Conservation (phyloP, 495 filamentous ascomycete genomes). For the Viridothelium virens region DNA sequence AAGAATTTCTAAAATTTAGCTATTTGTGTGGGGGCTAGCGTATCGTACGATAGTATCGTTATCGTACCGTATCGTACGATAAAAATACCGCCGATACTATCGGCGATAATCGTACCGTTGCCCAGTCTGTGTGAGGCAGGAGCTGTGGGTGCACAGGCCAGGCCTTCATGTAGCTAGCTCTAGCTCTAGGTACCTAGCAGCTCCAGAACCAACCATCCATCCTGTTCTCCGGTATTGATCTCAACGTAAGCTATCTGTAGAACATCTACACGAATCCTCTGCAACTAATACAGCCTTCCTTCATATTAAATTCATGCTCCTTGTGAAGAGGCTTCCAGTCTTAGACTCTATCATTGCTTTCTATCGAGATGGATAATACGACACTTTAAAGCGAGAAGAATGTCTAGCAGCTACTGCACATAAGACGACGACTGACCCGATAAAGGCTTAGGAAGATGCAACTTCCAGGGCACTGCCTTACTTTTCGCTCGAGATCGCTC, state of each 20-base stretch:
- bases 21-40: too few species aligned
- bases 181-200: too few species aligned
- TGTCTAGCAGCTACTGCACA: slow-evolving; percentile 7
- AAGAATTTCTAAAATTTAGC: too few species aligned
- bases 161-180: too few species aligned
- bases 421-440: background rate
- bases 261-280: background rate
- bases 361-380: background rate
- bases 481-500: background rate
- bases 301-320: background rate
- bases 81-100: too few species aligned
- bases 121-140: too few species aligned
- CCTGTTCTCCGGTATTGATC: too few species aligned
- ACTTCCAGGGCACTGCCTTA: background rate
- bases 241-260: background rate
- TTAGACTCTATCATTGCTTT: background rate
- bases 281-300: background rate
- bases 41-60: too few species aligned
- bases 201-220: too few species aligned
- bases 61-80: too few species aligned
- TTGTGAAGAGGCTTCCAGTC: background rate
- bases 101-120: too few species aligned
- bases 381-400: background rate
- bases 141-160: too few species aligned
- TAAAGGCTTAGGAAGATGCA: background rate